A percentile compares a stretch with the other conserved stretches of the same genome.
These are phyloP conservation scores for Cyberlindnera galapagoensis DNA, from an alignment of 805 yeast genomes.

Conservation along the genomic window DNA sequence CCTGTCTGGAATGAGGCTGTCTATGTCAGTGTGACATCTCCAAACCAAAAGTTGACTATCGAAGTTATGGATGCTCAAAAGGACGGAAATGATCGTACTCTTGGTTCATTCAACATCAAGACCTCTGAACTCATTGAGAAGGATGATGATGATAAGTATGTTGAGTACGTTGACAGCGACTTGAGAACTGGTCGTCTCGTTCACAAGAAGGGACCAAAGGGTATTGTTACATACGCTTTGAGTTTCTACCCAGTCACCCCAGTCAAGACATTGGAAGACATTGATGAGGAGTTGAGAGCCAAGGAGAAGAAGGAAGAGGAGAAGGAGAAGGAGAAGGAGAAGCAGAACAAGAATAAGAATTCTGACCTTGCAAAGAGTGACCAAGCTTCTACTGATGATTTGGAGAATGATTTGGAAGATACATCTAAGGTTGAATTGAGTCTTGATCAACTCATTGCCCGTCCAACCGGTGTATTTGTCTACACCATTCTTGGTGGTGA, in stretches of 20 bases:
- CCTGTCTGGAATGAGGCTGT: conserved; percentile 85
- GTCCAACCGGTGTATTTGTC: conserved; percentile 72
- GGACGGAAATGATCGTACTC: conserved; percentile 72
- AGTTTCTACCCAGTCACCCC: conserved; percentile 83
- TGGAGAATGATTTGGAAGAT: conserved; percentile 29
- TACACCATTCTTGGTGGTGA: conserved; percentile 57
- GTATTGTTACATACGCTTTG: conserved; percentile 63
- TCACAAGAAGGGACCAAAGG: conserved; percentile 77
- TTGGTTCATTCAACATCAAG: conserved; percentile 75
- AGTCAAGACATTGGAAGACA: conserved; percentile 71
- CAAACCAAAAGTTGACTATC: conserved; percentile 72
- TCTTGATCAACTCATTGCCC: conserved; percentile 48
- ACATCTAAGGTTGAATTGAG: conserved; percentile 43
- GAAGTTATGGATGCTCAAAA: conserved; percentile 92
- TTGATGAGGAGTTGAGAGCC: conserved; percentile 46
- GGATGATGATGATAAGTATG: conserved; percentile 52
- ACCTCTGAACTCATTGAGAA: conserved; percentile 61
- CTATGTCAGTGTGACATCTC: conserved; percentile 76
- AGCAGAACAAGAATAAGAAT: conserved; percentile 22
- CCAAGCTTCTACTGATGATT: too few species aligned
- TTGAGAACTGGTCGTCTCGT: conserved; percentile 57
- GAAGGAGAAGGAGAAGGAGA: conserved; percentile 12
- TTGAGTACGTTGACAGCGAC: conserved; percentile 50
- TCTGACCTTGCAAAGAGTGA: too few species aligned
- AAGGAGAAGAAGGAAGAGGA: conserved; percentile 28